Percentiles rank a stretch among this genome's conserved stretches.
These are phyloP conservation scores for Linnemannia schmuckeri DNA, from an alignment of 192 early-diverging fungal genomes.

Conservation along the genomic window DNA sequence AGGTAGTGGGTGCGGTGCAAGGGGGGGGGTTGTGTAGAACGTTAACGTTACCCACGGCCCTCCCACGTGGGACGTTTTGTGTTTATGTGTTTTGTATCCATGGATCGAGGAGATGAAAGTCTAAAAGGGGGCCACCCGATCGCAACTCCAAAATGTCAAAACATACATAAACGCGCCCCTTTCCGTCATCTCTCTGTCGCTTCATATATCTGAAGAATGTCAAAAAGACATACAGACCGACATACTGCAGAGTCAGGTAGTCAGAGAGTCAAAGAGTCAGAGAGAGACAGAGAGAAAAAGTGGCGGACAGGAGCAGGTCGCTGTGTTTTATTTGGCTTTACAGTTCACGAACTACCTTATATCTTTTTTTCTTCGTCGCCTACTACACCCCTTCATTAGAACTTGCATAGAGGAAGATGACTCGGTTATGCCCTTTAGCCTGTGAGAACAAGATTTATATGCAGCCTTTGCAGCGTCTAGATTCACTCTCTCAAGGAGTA, in stretches of 20 bases:
- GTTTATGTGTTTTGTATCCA: not conserved
- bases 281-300: not conserved
- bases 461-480: not conserved
- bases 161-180: not conserved
- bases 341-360: not conserved
- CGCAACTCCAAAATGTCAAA: not conserved
- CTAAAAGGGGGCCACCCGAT: not conserved
- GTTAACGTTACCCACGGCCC: not conserved
- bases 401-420: not conserved
- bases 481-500: not conserved
- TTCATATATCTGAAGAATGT: not conserved
- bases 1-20: not conserved
- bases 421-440: slow-evolving; percentile 8
- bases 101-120: not conserved
- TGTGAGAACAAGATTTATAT: not conserved
- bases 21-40: no score
- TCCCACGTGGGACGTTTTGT: not conserved
- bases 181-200: no score
- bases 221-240: not conserved
- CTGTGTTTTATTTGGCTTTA: not conserved
- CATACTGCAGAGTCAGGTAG: not conserved
- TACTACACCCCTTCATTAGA: slow-evolving; percentile 5
- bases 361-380: not conserved
- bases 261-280: not conserved
- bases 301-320: not conserved